Evolutionary conservation across 163 green algal species (phyloP), one percentile per base, ranked within the genome.

Genomic region (Scenedesmus sp.): DNA sequence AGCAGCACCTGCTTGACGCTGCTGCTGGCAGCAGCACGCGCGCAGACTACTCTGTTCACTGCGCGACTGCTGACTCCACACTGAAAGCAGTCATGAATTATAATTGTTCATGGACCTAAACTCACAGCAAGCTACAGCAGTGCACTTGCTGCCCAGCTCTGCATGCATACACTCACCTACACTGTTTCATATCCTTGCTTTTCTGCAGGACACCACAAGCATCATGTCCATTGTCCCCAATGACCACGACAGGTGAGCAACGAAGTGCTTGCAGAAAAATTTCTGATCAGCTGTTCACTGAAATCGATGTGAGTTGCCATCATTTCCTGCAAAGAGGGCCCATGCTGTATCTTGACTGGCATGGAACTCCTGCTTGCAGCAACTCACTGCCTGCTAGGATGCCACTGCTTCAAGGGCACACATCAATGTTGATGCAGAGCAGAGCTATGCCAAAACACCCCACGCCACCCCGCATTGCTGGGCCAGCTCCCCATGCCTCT

Each of bases 181-280:
- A 12, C 9, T 54, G 74, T 20, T 4, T 1, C 81, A 60, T 18
- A 34, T 12, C 23, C 70, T 79, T 79, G 23, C 62, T 81, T 4
- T 56, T 74, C 84, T 90, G 64, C 18, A 54, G 76, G 87, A 91
- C 59, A 66, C 34, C 18, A 77, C 62, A 8, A 87, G 74, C 87
- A 91, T 91, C 57, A 66, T 91, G 76, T 77, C 56, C 13, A 86
- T 91, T n/a, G 52, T 91, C 12, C 87, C 87, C 13, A 86, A 91
- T n/a, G 87, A 91, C 55, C 87, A 91, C 64, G 87, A 91, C 60
- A 86, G 87, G 87, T 81, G 16, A 16, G 66, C 66, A 76, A 7
- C 26, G 16, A 18, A 13, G 0, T 70, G 10, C 62, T 18, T 13
- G 34, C 16, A 70, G 12, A 70, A 70, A 18, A 9, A 70, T 70